Evolutionary conservation across 768 basidiomycete genomes (phyloP), one percentile per base, ranked within the genome.

Genomic region (Serendipita sp.): DNA sequence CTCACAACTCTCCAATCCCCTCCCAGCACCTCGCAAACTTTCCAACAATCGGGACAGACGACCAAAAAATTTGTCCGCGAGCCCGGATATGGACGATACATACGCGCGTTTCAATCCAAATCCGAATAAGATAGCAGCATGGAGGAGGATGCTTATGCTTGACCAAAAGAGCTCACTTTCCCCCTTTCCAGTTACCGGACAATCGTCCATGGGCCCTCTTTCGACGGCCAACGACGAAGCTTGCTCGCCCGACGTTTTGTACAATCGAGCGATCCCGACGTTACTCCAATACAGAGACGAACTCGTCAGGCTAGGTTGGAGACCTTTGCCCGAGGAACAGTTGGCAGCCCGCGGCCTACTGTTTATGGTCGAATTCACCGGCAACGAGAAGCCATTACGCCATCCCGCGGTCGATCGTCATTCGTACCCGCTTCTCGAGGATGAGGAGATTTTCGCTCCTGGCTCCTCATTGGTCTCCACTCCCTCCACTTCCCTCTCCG

Each of bases 81-180:
- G 7, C 5, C 45, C 7, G n/a, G 45, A 48, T 9, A 58, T 58
- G 53, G 33, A 58, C 53, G 53, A 58, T 31, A 5, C 30, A 11
- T 58, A 58, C 30, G 53, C 53, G 4, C 20, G 53, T 9, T 58
- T 58, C 53, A 58, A 58, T 24, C 53, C 53, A 11, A 58, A 58
- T 20, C 53, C 53, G 9, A 58, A 34, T 24, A 58, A 58, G 31
- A 58, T 58, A 13, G 53, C 53, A n/a, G 53, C 53, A 24, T 58
- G 53, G 53, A 33, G 53, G 17, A 22, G 33, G 20, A 13, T 58
- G 9, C 33, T 58, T n/a, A 58, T 58, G 53, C 53, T 58, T 31
- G 45, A 48, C n/a, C 20, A 48, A 9, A 20, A 20, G 9, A 9
- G 45, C 26, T 38, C 38, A 38, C 38, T 38, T 1, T 38, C 38